A percentile compares a stretch with the other conserved stretches of the same genome.
These are phyloP conservation scores for Polytrichum commune DNA, from an alignment of 225 moss, liverwort and hornwort species.

Conservation along the genomic window DNA sequence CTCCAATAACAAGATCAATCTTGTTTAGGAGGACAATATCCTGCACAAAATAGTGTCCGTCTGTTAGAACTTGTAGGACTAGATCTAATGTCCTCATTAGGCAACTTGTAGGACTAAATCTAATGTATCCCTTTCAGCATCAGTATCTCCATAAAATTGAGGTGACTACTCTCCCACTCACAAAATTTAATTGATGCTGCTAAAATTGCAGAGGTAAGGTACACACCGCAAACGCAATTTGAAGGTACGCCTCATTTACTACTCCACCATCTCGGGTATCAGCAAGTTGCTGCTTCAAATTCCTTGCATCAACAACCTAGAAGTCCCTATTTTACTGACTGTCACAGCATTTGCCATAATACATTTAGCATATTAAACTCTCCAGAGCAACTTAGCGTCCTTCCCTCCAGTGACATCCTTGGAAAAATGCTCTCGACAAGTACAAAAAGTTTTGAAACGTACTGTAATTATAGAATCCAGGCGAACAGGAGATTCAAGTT, in stretches of 20 bases:
- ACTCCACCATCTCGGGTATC: constrained; percentile 55
- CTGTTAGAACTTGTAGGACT: no score
- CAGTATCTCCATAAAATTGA: no score
- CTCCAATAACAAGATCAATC: constrained; percentile 61
- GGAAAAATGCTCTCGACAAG: neutral
- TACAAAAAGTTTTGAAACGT: constrained; percentile 6
- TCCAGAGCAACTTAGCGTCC: neutral
- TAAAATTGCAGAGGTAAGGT: no score
- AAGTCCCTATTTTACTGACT: constrained; percentile 14
- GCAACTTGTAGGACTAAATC: no score
- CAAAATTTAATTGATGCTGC: neutral
- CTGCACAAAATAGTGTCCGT: constrained; percentile 26
- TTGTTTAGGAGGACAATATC: constrained; percentile 82
- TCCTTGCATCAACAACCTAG: constrained; percentile 84
- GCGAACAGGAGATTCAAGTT: constrained; percentile 73
- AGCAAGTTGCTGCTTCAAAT: constrained; percentile 64
- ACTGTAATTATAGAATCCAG: constrained; percentile 79
- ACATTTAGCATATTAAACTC: neutral
- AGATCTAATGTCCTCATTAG: no score
- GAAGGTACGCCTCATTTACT: constrained; percentile 72
- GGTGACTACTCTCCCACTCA: neutral
- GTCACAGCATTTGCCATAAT: neutral
- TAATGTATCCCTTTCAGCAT: no score
- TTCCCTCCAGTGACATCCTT: neutral
- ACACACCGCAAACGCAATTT: constrained; percentile 76